phyloP scores from a whole-genome alignment of 352 stramenopile genomes.

The Globisporangium cederbergense region DNA sequence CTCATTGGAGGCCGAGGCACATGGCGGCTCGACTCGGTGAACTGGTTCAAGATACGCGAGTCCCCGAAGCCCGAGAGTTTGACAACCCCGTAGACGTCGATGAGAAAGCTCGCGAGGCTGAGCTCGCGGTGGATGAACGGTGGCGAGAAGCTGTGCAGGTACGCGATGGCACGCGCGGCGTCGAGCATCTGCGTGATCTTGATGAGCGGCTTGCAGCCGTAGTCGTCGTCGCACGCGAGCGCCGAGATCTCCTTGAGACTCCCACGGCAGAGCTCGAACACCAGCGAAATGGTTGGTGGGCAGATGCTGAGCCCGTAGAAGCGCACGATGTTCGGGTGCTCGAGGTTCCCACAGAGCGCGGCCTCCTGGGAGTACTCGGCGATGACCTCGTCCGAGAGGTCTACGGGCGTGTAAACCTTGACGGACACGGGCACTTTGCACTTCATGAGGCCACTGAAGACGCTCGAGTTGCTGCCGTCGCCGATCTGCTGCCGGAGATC shows the following conservation, averaged over 20 bases:
- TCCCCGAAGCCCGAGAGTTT: conserved; percentile 75
- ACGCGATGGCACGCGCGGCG: conserved; percentile 56
- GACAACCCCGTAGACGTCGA: conserved; percentile 51
- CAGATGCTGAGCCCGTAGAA: conserved; percentile 67
- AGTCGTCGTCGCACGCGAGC: conserved; percentile 27
- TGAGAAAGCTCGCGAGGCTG: conserved; percentile 68
- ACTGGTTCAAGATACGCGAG: conserved; percentile 38
- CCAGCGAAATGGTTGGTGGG: conserved; percentile 60
- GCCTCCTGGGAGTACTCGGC: conserved; percentile 56
- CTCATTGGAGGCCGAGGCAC: neutral
- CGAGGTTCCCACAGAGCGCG: conserved; percentile 45
- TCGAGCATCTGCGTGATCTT: conserved; percentile 62
- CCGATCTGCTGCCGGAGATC: conserved; percentile 50
- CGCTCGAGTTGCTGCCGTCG: conserved; percentile 36
- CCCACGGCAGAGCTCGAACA: conserved; percentile 62
- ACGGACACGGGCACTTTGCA: conserved; percentile 47
- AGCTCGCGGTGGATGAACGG: conserved; percentile 76
- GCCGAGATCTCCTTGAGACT: conserved; percentile 48
- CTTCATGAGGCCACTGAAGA: conserved; percentile 48
- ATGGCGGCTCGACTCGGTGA: conserved; percentile 5
- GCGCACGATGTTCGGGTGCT: conserved; percentile 60
- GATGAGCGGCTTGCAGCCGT: conserved; percentile 50
- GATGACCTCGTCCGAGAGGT: conserved; percentile 58
- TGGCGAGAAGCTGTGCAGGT: conserved; percentile 70
- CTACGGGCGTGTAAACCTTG: conserved; percentile 64